Evolutionary conservation across 257 asterid species (phyloP).

Genomic region (Gentiana straminea): DNA sequence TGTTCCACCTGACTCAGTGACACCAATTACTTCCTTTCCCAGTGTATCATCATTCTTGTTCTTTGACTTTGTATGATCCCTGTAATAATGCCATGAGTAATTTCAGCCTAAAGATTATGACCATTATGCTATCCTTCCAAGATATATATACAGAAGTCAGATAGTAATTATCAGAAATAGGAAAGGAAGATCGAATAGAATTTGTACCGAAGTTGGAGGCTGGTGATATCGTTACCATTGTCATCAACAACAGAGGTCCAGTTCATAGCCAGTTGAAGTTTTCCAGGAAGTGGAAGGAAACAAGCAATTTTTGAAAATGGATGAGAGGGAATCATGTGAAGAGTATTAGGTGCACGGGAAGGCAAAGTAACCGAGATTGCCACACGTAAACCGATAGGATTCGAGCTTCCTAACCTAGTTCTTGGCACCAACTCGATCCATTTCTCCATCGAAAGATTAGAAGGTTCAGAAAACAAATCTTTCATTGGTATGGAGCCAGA

Average conservation of each 20-base stretch:
- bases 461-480: conserved; percentile 34
- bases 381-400: conserved; percentile 55
- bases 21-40: conserved; percentile 49
- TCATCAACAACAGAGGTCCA: conserved; percentile 53
- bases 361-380: conserved; percentile 82
- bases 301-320: conserved; percentile 54
- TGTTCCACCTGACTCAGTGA: conserved; percentile 44
- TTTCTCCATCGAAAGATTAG: conserved; percentile 58
- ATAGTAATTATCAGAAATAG: not conserved
- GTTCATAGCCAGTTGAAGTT: conserved; percentile 33
- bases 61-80: conserved; percentile 47
- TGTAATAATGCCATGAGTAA: conserved; percentile 15
- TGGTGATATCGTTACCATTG: conserved; percentile 53
- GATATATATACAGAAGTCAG: not conserved
- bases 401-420: conserved; percentile 29
- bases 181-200: conserved; percentile 1
- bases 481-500: conserved; percentile 46
- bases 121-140: not conserved
- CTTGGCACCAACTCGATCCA: conserved; percentile 77
- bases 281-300: conserved; percentile 49
- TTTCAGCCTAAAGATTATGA: not conserved
- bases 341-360: conserved; percentile 39
- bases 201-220: conserved; percentile 68
- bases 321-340: conserved; percentile 44
- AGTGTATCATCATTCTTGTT: conserved; percentile 22